Conservation (phyloP, 2,329 filamentous ascomycete genomes). For the Trichoderma gracile region DNA sequence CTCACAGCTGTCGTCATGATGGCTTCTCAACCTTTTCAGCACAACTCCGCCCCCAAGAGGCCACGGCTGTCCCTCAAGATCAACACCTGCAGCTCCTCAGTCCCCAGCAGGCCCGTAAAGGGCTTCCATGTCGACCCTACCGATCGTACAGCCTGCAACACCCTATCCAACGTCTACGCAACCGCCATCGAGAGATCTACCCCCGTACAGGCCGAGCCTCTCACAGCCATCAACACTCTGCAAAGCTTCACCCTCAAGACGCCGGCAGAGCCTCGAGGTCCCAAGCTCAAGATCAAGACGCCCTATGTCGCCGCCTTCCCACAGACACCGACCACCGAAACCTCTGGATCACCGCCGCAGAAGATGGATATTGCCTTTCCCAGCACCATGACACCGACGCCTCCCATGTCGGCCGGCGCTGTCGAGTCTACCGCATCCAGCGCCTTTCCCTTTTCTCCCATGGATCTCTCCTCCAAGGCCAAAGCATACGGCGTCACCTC, state of each 20-base stretch:
- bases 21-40: slow-evolving; percentile 36
- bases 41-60: slow-evolving; percentile 42
- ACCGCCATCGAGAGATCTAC: slow-evolving; percentile 62
- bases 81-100: slow-evolving; percentile 44
- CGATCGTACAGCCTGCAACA: slow-evolving; percentile 66
- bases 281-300: slow-evolving; percentile 42
- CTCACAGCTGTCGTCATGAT: slow-evolving; percentile 32
- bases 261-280: slow-evolving; percentile 36
- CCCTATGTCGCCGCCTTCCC: slow-evolving; percentile 51
- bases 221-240: slow-evolving; percentile 52
- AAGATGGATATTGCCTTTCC: slow-evolving; percentile 51
- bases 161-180: slow-evolving; percentile 64
- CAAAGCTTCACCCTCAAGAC: slow-evolving; percentile 37
- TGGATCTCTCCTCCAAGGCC: slow-evolving; percentile 33
- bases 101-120: slow-evolving; percentile 36
- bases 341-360: slow-evolving; percentile 50
- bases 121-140: slow-evolving; percentile 50
- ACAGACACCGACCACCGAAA: slow-evolving; percentile 56
- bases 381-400: slow-evolving; percentile 60
- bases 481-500: not conserved
- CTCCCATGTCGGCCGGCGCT: slow-evolving; percentile 56
- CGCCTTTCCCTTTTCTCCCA: slow-evolving; percentile 43
- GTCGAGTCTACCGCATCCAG: slow-evolving; percentile 51
- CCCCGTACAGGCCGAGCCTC: slow-evolving; percentile 48
- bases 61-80: slow-evolving; percentile 60